phyloP scores from a whole-genome alignment of 164 flowering plant genomes.

The Sextonia rubra region DNA sequence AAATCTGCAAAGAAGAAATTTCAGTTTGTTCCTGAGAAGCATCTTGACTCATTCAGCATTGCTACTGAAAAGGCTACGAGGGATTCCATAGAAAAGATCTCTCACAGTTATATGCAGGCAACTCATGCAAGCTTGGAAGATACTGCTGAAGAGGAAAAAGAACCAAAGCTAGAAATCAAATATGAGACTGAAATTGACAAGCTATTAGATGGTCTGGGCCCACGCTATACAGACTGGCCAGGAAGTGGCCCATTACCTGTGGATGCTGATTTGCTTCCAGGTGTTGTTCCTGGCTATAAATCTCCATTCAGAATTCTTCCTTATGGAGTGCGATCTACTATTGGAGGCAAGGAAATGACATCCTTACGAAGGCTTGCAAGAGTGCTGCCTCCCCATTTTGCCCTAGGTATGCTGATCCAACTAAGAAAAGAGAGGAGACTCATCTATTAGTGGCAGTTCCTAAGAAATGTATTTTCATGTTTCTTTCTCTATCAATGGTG shows the following conservation, averaged over 20 bases:
- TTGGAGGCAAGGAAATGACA: slow-evolving; percentile 61
- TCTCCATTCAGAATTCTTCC: slow-evolving; percentile 92
- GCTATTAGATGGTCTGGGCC: slow-evolving; percentile 76
- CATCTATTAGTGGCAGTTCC: neutral
- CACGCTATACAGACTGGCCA: slow-evolving; percentile 86
- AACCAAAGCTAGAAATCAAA: slow-evolving; percentile 33
- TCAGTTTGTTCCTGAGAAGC: slow-evolving; percentile 21
- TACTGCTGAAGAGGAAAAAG: slow-evolving; percentile 23
- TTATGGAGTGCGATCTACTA: slow-evolving; percentile 64
- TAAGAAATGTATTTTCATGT: neutral
- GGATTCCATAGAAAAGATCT: slow-evolving; percentile 15
- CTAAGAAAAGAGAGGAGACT: neutral
- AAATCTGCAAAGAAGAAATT: slow-evolving; percentile 27
- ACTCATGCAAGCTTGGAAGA: slow-evolving; percentile 18
- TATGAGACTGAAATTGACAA: slow-evolving; percentile 82
- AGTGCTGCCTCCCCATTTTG: slow-evolving; percentile 91
- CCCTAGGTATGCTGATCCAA: slow-evolving; percentile 52
- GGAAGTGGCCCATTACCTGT: slow-evolving; percentile 82
- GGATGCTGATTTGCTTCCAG: slow-evolving; percentile 93
- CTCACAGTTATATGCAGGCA: slow-evolving; percentile 14
- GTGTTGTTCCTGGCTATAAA: slow-evolving; percentile 57
- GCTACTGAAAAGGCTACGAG: slow-evolving; percentile 12
- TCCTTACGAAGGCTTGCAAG: slow-evolving; percentile 72
- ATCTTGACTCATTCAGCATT: slow-evolving; percentile 15
- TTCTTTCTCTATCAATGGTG: too few relatives aligned